A percentile compares a stretch with the other conserved stretches of the same genome.
Conservation (phyloP, 345 rosid genomes). For the Euclidium syriacum region DNA sequence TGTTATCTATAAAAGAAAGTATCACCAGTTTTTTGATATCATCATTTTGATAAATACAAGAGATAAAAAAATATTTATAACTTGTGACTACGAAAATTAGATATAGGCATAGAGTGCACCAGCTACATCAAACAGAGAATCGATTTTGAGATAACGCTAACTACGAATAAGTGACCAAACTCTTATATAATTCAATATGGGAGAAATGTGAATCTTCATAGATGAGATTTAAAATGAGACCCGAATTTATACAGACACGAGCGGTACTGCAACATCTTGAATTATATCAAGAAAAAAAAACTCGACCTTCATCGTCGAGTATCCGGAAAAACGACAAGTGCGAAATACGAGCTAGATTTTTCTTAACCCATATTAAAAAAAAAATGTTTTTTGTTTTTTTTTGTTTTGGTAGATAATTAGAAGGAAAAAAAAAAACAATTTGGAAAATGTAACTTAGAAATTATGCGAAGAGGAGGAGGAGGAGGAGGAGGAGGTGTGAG, state of each 20-base stretch:
- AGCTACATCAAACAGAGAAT: not conserved
- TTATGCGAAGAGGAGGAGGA: conserved; percentile 24
- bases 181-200: not conserved
- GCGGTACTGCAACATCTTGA: not conserved
- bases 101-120: not conserved
- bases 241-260: not conserved
- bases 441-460: not conserved
- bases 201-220: not conserved
- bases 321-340: not conserved
- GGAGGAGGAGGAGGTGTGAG: not conserved
- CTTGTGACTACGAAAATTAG: no score
- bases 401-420: not conserved
- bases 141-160: not conserved
- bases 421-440: not conserved
- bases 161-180: not conserved
- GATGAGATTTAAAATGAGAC: not conserved
- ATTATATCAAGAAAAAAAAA: not conserved
- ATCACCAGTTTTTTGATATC: no score
- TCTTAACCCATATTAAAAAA: not conserved
- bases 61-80: no score
- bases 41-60: no score
- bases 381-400: not conserved
- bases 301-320: conserved; percentile 19
- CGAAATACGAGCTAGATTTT: not conserved
- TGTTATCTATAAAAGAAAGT: no score